A percentile compares a stretch with the other conserved stretches of the same genome.
Conservation (phyloP, 2,329 filamentous ascomycete genomes). For the Colletotrichum sp. region DNA sequence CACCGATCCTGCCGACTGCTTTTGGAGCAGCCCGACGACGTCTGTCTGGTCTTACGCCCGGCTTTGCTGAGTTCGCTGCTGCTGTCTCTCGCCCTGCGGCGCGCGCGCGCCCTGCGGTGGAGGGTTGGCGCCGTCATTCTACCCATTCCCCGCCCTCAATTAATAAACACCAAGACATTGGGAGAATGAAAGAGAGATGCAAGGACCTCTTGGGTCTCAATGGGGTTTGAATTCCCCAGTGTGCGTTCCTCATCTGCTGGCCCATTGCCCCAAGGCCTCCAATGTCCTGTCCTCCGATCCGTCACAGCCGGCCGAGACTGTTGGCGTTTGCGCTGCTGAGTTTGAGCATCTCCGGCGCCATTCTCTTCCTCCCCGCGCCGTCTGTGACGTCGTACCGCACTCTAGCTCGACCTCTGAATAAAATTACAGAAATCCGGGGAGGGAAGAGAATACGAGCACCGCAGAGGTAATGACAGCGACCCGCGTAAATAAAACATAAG, state of each 20-base stretch:
- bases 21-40: background rate
- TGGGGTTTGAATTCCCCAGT: background rate
- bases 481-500: background rate
- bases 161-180: background rate
- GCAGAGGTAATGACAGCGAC: background rate
- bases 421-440: background rate
- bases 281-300: background rate
- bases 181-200: background rate
- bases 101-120: background rate
- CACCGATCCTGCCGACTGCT: background rate
- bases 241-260: background rate
- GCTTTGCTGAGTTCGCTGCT: background rate
- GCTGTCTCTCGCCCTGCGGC: background rate
- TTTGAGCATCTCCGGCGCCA: background rate
- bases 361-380: background rate
- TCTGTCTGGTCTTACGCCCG: background rate
- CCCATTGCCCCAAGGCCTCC: background rate
- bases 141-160: background rate
- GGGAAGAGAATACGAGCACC: background rate
- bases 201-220: background rate
- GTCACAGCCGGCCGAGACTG: background rate
- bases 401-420: background rate
- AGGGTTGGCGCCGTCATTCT: background rate
- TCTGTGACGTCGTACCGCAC: background rate
- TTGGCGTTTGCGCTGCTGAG: background rate